Conservation (phyloP, 805 yeast genomes). For the Suhomyces xylopsoci region DNA sequence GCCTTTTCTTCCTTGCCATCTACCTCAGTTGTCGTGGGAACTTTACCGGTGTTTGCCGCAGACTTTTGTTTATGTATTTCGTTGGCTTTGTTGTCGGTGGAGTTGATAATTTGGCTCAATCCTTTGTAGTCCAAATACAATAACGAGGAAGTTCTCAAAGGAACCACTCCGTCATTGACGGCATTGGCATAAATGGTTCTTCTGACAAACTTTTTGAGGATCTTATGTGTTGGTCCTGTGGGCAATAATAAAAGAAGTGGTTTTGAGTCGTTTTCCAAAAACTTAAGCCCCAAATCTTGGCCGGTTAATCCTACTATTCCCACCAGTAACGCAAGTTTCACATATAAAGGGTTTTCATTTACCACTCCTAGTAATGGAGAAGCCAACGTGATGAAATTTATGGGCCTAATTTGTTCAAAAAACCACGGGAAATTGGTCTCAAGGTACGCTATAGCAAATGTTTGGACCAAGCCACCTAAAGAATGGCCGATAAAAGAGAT, state of each 20-base stretch:
- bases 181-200: conserved; percentile 89
- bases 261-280: conserved; percentile 39
- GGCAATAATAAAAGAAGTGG: conserved; percentile 79
- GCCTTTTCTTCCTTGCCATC: conserved; percentile 15
- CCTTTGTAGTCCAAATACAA: conserved; percentile 85
- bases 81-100: conserved; percentile 6
- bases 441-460: conserved; percentile 84
- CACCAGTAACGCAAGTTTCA: conserved; percentile 77
- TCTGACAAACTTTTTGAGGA: conserved; percentile 59
- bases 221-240: conserved; percentile 63
- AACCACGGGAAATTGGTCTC: conserved; percentile 66
- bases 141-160: conserved; percentile 84
- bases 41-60: background rate
- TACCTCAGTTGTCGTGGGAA: conserved; percentile 4
- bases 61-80: background rate
- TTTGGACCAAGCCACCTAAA: conserved; percentile 87
- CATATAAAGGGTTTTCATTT: conserved; percentile 82
- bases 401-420: conserved; percentile 63
- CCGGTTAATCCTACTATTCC: conserved; percentile 95
- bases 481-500: conserved; percentile 93
- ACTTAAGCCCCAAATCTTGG: conserved; percentile 74
- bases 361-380: conserved; percentile 86
- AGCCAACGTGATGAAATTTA: conserved; percentile 79
- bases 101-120: conserved; percentile 20
- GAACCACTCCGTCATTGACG: conserved; percentile 92